Evolutionary conservation across 2,329 filamentous ascomycete genomes (phyloP), one percentile per base, ranked within the genome.

Genomic region (Trichoderma semiorbis): DNA sequence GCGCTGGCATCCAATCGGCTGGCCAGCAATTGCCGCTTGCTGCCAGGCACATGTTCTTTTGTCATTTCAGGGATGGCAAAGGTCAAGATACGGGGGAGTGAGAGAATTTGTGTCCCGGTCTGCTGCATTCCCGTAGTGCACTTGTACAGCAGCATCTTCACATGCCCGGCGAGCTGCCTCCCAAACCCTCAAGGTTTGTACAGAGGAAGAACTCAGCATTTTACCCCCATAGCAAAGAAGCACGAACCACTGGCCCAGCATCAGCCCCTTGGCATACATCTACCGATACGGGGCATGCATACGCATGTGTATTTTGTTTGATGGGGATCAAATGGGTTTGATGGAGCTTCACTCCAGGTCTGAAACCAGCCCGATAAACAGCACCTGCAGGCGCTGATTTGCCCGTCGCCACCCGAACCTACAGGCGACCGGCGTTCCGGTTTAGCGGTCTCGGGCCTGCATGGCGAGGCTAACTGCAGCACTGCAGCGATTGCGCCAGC

Each of bases 401-500:
- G 63, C 58, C 47, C n/a, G 61, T 69, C 24, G 71, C 71, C 71
- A 72, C 71, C 71, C 66, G 66, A 66, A 61, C 61, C 71, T 68
- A 72, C 71, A 72, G 66, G 71, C 65, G 50, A 53, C 58, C 50
- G 57, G 57, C 34, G 36, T 36, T 53, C 21, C 39, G 30, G 32
- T 64, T 62, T 72, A 64, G 70, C 58, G 57, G 50, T 65, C 43
- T 50, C 34, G 55, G 39, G 57, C 58, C 30, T 60, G 63, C 62
- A 67, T 67, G 63, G 64, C 63, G 57, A 72, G 70, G 70, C 70
- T 67, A 72, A 67, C 70, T 72, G 63, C 70, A 72, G 70, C 62
- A 67, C 70, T 72, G 63, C 70, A 72, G 70, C 62, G 21, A 14
- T 47, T 50, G 12, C 30, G 39, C 61, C 14, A 36, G 43, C 39